Evolutionary conservation across 352 stramenopile genomes (phyloP), one percentile per base, ranked within the genome.

Genomic region (Phytophthora podocarpi): DNA sequence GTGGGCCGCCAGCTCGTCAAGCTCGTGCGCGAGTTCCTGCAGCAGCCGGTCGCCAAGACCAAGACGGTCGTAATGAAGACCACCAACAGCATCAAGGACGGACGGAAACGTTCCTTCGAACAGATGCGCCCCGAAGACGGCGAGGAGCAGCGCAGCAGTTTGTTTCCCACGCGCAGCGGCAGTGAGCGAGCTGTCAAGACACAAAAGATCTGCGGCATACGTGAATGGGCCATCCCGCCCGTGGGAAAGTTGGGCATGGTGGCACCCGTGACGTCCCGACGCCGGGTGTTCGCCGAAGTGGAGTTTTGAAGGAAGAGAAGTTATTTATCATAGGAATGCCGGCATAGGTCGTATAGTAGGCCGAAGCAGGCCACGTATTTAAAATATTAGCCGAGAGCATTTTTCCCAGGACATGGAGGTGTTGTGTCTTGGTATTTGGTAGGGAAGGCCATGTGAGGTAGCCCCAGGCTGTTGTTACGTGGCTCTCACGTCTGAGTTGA

Each of bases 231-330:
- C 15, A 71, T 83, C 28, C 73, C 76, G 23, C 60, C 62, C 31
- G 68, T 87, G 9, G 64, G 57, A 16, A 88, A 82, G 55, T 51
- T 87, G 5, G 67, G 70, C 5, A 58, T 67, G 28, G 59, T 65
- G 32, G 63, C 70, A 9, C 57, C 77, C 3, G 65, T 90, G 46
- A 59, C 82, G 16, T 80, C 76, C 1, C 60, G 85, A 11, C 74
- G 82, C 18, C 72, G 85, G 31, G 85, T 93, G 27, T 93, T 91
- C 50, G 82, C 85, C 6, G 82, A 93, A 45, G 85, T 93, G 40
- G 80, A 93, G 59, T 89, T 93, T 52, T 80, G 50, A 80, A 36
- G 12, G 13, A 21, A 30, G 15, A 35, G 15, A 30, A 37, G 51
- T 9, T 64, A 70, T 70, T 73, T 73, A 73, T 73, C 34, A 51